Base-by-base conservation (phyloP, 1,139 yeast species). In the Geotrichum restrictum region DNA sequence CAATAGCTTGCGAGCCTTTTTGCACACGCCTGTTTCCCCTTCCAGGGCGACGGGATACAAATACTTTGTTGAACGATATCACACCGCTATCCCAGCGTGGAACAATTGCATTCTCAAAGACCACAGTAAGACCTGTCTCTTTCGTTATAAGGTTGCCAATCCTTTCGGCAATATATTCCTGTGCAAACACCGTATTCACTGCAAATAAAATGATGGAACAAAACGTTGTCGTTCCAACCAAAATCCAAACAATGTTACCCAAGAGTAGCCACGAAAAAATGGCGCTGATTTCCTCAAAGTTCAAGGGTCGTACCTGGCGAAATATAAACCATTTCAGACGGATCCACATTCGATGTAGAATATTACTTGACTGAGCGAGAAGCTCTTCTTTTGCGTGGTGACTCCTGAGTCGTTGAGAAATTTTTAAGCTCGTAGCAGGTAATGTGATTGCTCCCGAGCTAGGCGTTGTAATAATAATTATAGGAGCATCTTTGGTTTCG, bases 41-140 rank as follows among this genome's bases (percentile, higher is more conserved):
- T 11, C 72, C 73, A 0, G 98, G 98, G 54, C 98, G 75, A 60
- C 87, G 77, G 52, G 95, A 86, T 1, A 91, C 93, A 66, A 85
- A 85, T 52, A 95, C 95, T 61, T 89, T 88, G 56, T 83, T 80
- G 67, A 93, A 86, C 41, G 85, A 80, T 52, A 93, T 88, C 59
- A 81, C 84, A 1, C 97, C 95, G 60, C 86, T 88, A 46, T 83
- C 78, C 97, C 97, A 91, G 51, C 88, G 89, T 0, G 98, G 98
- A 2, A 89, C 95, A 55, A 91, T 87, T 1, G 98, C 98, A 64
- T 81, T 85, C 64, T 93, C 98, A 64, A 93, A 93, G 1, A 88
- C 83, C 11, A 93, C 96, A 0, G 86, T 82, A 60, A 91, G 71
- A n/a, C 89, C 88, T 1, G 95, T 82, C 62, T 89, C 93, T 59